A percentile compares a stretch with the other conserved stretches of the same genome.
phyloP scores from a whole-genome alignment of 176 grass and related monocot genomes.

The Avena insularis region DNA sequence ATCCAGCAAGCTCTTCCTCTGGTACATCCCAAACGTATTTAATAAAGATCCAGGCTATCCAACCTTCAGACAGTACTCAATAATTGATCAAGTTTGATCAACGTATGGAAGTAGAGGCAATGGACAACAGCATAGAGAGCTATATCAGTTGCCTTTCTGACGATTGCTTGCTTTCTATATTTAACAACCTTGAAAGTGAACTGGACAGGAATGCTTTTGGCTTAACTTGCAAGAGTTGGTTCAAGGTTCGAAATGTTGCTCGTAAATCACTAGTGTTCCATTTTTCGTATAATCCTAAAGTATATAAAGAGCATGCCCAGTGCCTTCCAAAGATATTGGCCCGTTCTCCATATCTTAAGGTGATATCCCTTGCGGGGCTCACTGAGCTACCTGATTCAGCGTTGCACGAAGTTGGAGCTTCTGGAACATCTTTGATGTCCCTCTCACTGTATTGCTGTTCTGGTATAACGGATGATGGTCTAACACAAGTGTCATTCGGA shows the following conservation, averaged over 20 bases:
- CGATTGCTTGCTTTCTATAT: constrained; percentile 80
- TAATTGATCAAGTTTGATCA: constrained; percentile 37
- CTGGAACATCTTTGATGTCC: constrained; percentile 59
- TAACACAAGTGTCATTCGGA: constrained; percentile 54
- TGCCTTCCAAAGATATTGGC: constrained; percentile 71
- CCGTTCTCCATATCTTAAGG: constrained; percentile 60
- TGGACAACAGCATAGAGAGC: constrained; percentile 49
- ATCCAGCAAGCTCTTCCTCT: constrained; percentile 54
- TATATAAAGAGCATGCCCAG: constrained; percentile 54
- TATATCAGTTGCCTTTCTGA: constrained; percentile 54
- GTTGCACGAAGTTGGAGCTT: constrained; percentile 48
- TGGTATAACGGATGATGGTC: constrained; percentile 67
- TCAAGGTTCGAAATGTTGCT: constrained; percentile 78
- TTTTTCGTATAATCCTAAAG: constrained; percentile 65
- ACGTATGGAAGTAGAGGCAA: constrained; percentile 38
- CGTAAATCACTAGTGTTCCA: constrained; percentile 67
- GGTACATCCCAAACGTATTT: constrained; percentile 60
- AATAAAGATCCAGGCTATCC: constrained; percentile 69
- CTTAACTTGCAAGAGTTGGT: constrained; percentile 84
- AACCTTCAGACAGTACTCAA: constrained; percentile 49
- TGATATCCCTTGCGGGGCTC: constrained; percentile 66
- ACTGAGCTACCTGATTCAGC: constrained; percentile 70
- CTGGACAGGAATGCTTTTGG: constrained; percentile 77
- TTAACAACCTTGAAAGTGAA: constrained; percentile 61
- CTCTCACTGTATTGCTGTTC: constrained; percentile 89